Base-by-base conservation (phyloP, 345 rosid genomes). In the Eutrema japonicum region DNA sequence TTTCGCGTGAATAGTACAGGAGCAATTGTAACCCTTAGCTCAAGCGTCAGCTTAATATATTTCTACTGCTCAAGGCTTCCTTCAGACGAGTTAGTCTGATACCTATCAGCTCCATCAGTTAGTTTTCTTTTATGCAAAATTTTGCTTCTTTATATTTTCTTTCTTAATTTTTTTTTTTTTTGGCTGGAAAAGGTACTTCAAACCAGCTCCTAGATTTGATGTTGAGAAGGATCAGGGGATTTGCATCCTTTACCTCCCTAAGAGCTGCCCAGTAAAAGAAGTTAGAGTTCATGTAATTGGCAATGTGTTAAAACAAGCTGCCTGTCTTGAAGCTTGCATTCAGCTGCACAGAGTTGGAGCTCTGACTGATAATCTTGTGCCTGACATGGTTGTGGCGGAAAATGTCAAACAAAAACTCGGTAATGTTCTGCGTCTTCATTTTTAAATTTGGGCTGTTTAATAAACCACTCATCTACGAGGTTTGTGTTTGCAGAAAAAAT, bases 11-110 rank as follows among this genome's bases (percentile, higher is more conserved):
- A 77, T 36, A 77, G 88, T 78, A 88, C 97, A 0, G 86, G 87
- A 4, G 93, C 97, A 57, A 70, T 65, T 26, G 87, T 80, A 32
- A 88, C 83, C 36, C 86, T 84, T 45, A 46, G 76, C 76, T 89
- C 96, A 29, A 88, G 97, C 26, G 85, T 92, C 54, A 14, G 58
- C 45, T 78, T 94, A 84, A 66, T 94, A 67, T 51, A 87, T 79
- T 87, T 84, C 60, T 95, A 92, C 70, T 95, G 99, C 82, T 88
- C 97, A 6, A 83, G 89, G 41, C 93, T 92, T 49, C 99, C 96
- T 73, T 90, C 92, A 27, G 99, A 95, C 49, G 83, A 85, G 97
- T 95, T 64, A 74, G 89, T 85, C 55, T 64, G 27, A 30, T 48
- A 54, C 52, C 53, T 33, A 55, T 30, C 63, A 66, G 41, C 58